These are phyloP conservation scores for Triticum dicoccoides DNA, from an alignment of 176 grass and related monocot genomes.

Conservation along the genomic window DNA sequence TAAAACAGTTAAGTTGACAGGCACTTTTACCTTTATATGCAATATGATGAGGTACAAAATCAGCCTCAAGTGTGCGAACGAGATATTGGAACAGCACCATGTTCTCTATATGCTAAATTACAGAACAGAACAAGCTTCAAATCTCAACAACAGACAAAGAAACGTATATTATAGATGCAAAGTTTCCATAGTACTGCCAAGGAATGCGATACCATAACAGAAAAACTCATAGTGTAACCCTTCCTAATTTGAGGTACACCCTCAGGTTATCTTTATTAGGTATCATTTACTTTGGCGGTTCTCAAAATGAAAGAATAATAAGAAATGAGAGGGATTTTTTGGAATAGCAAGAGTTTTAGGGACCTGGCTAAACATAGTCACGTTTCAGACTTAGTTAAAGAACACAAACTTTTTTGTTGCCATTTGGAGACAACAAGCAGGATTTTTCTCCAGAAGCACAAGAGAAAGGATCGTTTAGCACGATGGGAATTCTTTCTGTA, in stretches of 20 bases:
- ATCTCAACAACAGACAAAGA: not conserved
- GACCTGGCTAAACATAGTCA: no score
- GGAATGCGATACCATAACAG: conserved; percentile 22
- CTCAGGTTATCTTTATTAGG: not conserved
- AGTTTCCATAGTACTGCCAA: not conserved
- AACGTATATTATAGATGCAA: not conserved
- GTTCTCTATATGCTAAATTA: conserved; percentile 55
- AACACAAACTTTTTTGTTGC: no score
- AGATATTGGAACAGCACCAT: conserved; percentile 83
- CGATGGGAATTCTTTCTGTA: no score
- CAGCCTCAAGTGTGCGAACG: conserved; percentile 65
- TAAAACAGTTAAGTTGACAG: not conserved
- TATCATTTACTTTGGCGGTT: not conserved
- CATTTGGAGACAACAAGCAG: no score
- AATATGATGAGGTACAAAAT: conserved; percentile 63
- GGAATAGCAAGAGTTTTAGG: no score
- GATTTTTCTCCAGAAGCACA: no score
- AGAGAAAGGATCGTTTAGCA: no score
- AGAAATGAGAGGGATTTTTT: no score
- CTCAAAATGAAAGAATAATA: no score
- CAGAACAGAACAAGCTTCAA: conserved; percentile 28
- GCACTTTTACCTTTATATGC: conserved; percentile 73
- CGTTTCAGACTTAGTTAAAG: no score
- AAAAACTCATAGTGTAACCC: not conserved
- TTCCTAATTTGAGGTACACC: not conserved